phyloP scores from a whole-genome alignment of 768 basidiomycete genomes.

The Harrya chromipes region DNA sequence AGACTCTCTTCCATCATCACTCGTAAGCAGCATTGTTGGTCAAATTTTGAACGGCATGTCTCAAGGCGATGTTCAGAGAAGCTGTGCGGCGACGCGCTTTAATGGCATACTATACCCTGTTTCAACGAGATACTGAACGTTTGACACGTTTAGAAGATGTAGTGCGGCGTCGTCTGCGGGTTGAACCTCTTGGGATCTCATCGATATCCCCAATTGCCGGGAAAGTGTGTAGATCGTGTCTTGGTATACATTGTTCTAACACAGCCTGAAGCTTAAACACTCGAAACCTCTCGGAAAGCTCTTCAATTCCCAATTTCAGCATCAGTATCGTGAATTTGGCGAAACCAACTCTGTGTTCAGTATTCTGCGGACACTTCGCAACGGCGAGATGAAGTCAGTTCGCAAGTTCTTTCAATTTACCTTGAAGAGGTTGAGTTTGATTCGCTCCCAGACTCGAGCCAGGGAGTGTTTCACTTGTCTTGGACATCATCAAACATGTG shows the following conservation, averaged over 20 bases:
- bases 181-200: slow-evolving; percentile 7
- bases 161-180: slow-evolving; percentile 10
- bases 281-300: slow-evolving; percentile 21
- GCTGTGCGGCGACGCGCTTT: slow-evolving; percentile 62
- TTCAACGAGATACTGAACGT: slow-evolving; percentile 43
- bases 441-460: slow-evolving; percentile 20
- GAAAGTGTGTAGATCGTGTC: slow-evolving; percentile 20
- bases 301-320: slow-evolving; percentile 21
- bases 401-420: background rate
- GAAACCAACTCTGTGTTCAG: background rate
- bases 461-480: slow-evolving; percentile 16
- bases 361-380: slow-evolving; percentile 25
- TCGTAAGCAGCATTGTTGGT: slow-evolving; percentile 60
- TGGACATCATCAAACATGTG: slow-evolving; percentile 25
- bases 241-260: slow-evolving; percentile 3
- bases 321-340: slow-evolving; percentile 9
- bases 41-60: slow-evolving; percentile 1
- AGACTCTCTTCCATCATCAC: slow-evolving; percentile 64
- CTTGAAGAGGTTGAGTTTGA: background rate
- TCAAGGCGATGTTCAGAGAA: slow-evolving; percentile 36
- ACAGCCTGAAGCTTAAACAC: slow-evolving; percentile 17
- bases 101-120: slow-evolving; percentile 54
- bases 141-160: slow-evolving; percentile 39
- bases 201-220: slow-evolving; percentile 12
- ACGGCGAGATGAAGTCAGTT: slow-evolving; percentile 24